A percentile compares a stretch with the other conserved stretches of the same genome.
Evolutionary conservation across 2,329 filamentous ascomycete species (phyloP).

Genomic region (Alternaria ethzedia): DNA sequence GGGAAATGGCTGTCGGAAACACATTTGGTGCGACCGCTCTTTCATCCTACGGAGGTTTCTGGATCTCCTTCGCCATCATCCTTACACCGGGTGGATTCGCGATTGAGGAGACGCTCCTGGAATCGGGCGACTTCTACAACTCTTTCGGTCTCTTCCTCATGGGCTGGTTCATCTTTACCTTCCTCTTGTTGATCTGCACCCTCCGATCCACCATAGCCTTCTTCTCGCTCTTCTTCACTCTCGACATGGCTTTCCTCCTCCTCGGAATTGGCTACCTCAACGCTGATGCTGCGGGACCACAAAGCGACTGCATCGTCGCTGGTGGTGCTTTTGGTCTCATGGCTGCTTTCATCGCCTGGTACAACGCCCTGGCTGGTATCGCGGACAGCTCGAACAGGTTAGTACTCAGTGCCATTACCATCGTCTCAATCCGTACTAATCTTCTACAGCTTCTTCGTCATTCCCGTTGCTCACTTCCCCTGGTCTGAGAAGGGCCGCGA

Average conservation of each 20-base stretch:
- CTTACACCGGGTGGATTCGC: slow-evolving; percentile 60
- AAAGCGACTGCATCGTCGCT: slow-evolving; percentile 56
- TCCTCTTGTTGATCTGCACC: slow-evolving; percentile 62
- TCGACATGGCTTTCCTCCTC: slow-evolving; percentile 65
- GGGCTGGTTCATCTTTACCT: slow-evolving; percentile 66
- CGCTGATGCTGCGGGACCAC: slow-evolving; percentile 49
- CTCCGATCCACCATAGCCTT: slow-evolving; percentile 66
- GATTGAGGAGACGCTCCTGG: slow-evolving; percentile 47
- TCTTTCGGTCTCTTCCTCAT: slow-evolving; percentile 65
- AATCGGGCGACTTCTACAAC: slow-evolving; percentile 54
- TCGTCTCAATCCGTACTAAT: slow-evolving; percentile 11
- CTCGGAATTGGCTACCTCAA: slow-evolving; percentile 62
- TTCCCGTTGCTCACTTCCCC: slow-evolving; percentile 92
- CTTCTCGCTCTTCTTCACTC: slow-evolving; percentile 63
- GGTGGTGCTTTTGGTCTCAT: slow-evolving; percentile 61
- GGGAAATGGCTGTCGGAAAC: slow-evolving; percentile 65
- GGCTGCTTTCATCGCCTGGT: slow-evolving; percentile 62
- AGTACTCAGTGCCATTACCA: slow-evolving; percentile 10
- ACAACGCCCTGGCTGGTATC: slow-evolving; percentile 62
- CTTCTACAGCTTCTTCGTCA: slow-evolving; percentile 78
- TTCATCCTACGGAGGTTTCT: slow-evolving; percentile 67
- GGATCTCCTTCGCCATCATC: slow-evolving; percentile 66
- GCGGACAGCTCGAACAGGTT: slow-evolving; percentile 61
- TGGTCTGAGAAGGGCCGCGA: slow-evolving; percentile 69
- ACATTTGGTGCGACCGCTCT: slow-evolving; percentile 68